Evolutionary conservation across 1,139 yeast species (phyloP).

Genomic region (Debaryomyces subglobosus): DNA sequence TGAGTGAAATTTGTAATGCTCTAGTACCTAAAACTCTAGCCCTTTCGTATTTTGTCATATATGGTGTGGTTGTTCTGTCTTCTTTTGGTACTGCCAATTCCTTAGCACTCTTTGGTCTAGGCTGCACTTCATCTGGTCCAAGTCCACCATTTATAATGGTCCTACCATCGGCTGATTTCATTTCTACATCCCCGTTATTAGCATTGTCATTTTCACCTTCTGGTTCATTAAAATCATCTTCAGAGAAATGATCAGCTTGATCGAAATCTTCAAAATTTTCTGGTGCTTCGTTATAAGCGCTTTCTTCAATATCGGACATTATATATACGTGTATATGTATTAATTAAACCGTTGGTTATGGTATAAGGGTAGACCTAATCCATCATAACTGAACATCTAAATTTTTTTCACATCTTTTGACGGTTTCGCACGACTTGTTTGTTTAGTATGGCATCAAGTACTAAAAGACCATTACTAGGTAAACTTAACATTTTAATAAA

Average conservation of each 20-base stretch:
- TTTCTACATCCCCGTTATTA: constrained; percentile 48
- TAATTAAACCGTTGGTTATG: not conserved
- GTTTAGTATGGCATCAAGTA: not conserved
- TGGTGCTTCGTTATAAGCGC: constrained; percentile 73
- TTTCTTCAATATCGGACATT: constrained; percentile 56
- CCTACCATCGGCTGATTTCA: constrained; percentile 74
- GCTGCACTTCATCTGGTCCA: constrained; percentile 58
- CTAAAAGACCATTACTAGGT: not conserved
- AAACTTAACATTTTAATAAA: constrained; percentile 8
- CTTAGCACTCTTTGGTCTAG: constrained; percentile 64
- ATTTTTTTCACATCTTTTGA: constrained; percentile 2
- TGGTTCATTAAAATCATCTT: constrained; percentile 55
- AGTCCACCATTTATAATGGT: constrained; percentile 69
- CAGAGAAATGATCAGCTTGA: constrained; percentile 75
- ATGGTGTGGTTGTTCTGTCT: constrained; percentile 91
- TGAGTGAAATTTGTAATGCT: constrained; percentile 94
- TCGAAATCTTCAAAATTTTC: constrained; percentile 84
- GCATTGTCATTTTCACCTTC: constrained; percentile 32
- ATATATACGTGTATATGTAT: not conserved
- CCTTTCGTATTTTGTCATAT: constrained; percentile 97
- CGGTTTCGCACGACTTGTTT: constrained; percentile 5
- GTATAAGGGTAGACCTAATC: not conserved
- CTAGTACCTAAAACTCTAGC: constrained; percentile 96
- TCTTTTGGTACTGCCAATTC: constrained; percentile 90
- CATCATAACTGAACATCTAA: not conserved